Percentiles rank a stretch among this genome's conserved stretches.
Evolutionary conservation across 2,329 filamentous ascomycete genomes (phyloP).

Genomic region (Thielaviopsis cerberus): DNA sequence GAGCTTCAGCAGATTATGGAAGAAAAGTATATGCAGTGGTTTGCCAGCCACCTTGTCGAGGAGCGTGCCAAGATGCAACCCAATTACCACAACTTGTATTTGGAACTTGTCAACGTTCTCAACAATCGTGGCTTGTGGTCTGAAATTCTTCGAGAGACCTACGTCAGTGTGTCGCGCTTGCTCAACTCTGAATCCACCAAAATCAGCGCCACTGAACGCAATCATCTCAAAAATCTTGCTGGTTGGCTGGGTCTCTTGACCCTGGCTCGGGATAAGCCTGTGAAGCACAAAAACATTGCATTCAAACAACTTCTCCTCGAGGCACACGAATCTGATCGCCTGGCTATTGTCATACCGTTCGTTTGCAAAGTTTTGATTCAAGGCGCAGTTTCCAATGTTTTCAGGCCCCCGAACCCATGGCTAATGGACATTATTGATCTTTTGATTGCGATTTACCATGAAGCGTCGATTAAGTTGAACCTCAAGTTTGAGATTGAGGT

Average conservation of each 20-base stretch:
- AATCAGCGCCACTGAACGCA: conserved; percentile 66
- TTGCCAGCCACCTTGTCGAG: conserved; percentile 84
- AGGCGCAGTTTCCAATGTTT: conserved; percentile 68
- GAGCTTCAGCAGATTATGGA: conserved; percentile 66
- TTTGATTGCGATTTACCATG: conserved; percentile 82
- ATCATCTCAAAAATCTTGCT: conserved; percentile 81
- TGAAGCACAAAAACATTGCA: conserved; percentile 89
- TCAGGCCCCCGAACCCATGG: conserved; percentile 92
- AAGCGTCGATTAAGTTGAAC: conserved; percentile 83
- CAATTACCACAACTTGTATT: conserved; percentile 85
- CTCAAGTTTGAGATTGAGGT: conserved; percentile 98
- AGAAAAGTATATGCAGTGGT: conserved; percentile 81
- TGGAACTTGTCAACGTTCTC: conserved; percentile 72
- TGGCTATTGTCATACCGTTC: conserved; percentile 87
- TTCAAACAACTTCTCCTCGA: conserved; percentile 93
- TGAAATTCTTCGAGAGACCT: conserved; percentile 86
- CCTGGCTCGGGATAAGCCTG: conserved; percentile 80
- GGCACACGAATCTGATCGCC: conserved; percentile 76
- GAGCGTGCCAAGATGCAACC: conserved; percentile 93
- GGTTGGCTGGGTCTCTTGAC: conserved; percentile 87
- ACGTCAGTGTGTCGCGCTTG: conserved; percentile 66
- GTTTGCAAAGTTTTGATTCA: conserved; percentile 90
- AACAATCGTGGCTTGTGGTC: conserved; percentile 62
- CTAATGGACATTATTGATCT: conserved; percentile 87
- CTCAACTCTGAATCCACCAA: conserved; percentile 79